These are phyloP conservation scores for Podila verticillata DNA, from an alignment of 192 early-diverging fungal species.

Conservation along the genomic window DNA sequence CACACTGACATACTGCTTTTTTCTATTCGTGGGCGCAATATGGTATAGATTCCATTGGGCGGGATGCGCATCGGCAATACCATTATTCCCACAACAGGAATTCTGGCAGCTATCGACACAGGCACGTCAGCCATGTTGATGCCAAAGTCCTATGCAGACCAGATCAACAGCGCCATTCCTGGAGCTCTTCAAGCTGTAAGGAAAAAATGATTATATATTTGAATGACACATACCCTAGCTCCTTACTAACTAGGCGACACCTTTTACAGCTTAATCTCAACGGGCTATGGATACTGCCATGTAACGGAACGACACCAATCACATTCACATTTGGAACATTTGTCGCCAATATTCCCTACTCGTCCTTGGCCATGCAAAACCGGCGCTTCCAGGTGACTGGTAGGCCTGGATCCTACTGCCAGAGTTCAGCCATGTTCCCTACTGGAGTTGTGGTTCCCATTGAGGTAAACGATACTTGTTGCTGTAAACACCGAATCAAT, in stretches of 20 bases:
- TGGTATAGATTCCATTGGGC: constrained; percentile 53
- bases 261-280: neutral
- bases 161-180: constrained; percentile 42
- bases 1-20: too few relatives aligned
- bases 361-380: neutral
- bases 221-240: too few relatives aligned
- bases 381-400: neutral
- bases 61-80: constrained; percentile 11
- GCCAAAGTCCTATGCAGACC: constrained; percentile 20
- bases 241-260: neutral
- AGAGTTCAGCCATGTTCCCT: neutral
- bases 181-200: neutral
- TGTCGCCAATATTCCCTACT: neutral
- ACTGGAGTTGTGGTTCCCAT: neutral
- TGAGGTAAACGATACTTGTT: neutral
- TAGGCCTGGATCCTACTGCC: neutral
- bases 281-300: constrained; percentile 1
- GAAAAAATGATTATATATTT: too few relatives aligned
- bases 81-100: neutral
- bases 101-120: constrained; percentile 51
- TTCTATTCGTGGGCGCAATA: too few relatives aligned
- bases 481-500: neutral
- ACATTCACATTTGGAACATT: neutral
- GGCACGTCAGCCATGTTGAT: constrained; percentile 59
- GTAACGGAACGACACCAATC: neutral